phyloP scores from a whole-genome alignment of 2,329 filamentous ascomycete genomes.

The Claviceps pazoutovae region DNA sequence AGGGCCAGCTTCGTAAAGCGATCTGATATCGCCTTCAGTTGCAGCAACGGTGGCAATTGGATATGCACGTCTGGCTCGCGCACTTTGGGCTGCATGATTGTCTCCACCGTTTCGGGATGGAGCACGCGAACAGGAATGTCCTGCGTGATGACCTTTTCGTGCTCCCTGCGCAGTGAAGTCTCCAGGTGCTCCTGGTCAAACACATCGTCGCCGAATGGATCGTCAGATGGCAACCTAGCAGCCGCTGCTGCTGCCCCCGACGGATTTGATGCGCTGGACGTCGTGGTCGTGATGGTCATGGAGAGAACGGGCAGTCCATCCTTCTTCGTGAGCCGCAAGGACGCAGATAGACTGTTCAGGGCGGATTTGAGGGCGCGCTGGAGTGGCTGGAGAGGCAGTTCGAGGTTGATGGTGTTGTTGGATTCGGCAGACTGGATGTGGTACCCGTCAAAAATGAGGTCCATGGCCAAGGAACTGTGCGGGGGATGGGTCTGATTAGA shows the following conservation, averaged over 20 bases:
- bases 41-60: slow-evolving; percentile 69
- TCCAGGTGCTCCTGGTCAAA: slow-evolving; percentile 39
- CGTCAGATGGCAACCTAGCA: slow-evolving; percentile 19
- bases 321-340: slow-evolving; percentile 84
- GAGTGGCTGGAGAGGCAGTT: slow-evolving; percentile 77
- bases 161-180: slow-evolving; percentile 49
- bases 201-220: slow-evolving; percentile 27
- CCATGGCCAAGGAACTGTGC: slow-evolving; percentile 45
- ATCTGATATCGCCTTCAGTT: slow-evolving; percentile 88
- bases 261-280: slow-evolving; percentile 27
- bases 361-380: slow-evolving; percentile 88
- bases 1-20: slow-evolving; percentile 80
- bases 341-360: slow-evolving; percentile 64
- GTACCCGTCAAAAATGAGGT: slow-evolving; percentile 79
- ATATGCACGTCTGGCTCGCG: slow-evolving; percentile 92
- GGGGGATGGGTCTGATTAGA: background rate
- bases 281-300: slow-evolving; percentile 75
- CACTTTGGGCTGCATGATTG: slow-evolving; percentile 83
- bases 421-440: slow-evolving; percentile 70
- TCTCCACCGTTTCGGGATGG: slow-evolving; percentile 69
- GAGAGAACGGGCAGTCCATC: slow-evolving; percentile 75
- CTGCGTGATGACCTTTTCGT: slow-evolving; percentile 86
- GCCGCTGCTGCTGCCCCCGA: slow-evolving; percentile 8
- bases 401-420: slow-evolving; percentile 87
- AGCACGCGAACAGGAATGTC: slow-evolving; percentile 92